These are phyloP conservation scores for Phytophthora constricta DNA, from an alignment of 352 stramenopile genomes.

Conservation along the genomic window DNA sequence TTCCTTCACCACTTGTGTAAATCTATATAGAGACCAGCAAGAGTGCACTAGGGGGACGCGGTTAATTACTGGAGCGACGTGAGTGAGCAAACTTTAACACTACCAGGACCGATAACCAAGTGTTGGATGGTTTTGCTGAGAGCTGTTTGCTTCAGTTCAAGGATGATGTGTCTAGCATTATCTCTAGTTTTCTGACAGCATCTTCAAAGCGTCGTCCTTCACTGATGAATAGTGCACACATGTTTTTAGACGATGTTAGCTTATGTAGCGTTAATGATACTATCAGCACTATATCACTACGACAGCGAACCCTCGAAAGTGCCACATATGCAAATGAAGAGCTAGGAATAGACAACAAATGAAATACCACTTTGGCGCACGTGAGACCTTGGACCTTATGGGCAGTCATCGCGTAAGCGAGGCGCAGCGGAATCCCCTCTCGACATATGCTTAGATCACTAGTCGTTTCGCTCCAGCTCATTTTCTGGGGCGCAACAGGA, in stretches of 20 bases:
- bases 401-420: conserved; percentile 6
- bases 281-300: background rate
- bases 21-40: too few relatives aligned
- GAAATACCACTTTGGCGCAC: conserved; percentile 2
- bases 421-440: background rate
- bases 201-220: too few relatives aligned
- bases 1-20: too few relatives aligned
- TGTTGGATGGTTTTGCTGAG: too few relatives aligned
- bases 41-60: too few relatives aligned
- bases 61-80: too few relatives aligned
- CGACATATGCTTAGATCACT: background rate
- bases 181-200: too few relatives aligned
- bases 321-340: conserved; percentile 1
- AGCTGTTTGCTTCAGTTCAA: too few relatives aligned
- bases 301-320: background rate
- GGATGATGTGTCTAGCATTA: too few relatives aligned
- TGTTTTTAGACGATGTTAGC: background rate
- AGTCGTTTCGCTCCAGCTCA: background rate
- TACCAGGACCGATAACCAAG: too few relatives aligned
- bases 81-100: too few relatives aligned
- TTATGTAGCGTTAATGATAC: background rate
- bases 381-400: conserved; percentile 13
- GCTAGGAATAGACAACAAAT: background rate
- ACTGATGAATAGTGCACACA: too few relatives aligned
- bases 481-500: background rate